phyloP scores from a whole-genome alignment of 129 eudicot genomes.

The Deinandra increscens region DNA sequence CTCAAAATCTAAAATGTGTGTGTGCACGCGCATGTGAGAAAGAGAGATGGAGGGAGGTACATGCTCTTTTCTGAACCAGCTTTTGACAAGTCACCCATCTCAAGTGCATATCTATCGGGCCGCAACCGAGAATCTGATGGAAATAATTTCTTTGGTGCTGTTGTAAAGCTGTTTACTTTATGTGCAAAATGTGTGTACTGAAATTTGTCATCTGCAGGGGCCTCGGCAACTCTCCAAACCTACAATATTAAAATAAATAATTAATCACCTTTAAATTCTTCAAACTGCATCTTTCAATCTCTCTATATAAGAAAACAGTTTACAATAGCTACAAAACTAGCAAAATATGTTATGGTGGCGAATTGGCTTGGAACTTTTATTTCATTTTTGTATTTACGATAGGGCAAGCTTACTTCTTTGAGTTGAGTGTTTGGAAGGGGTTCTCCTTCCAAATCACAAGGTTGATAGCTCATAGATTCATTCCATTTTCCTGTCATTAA shows the following conservation, averaged over 20 bases:
- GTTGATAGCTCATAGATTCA: slow-evolving; percentile 88
- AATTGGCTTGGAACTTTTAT: not conserved
- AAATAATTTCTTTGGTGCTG: slow-evolving; percentile 83
- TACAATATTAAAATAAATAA: slow-evolving; percentile 25
- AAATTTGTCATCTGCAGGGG: slow-evolving; percentile 71
- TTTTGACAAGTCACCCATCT: slow-evolving; percentile 76
- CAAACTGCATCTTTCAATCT: not conserved
- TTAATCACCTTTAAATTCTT: not conserved
- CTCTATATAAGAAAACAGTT: not conserved
- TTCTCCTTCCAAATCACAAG: slow-evolving; percentile 91
- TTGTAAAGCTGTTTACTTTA: slow-evolving; percentile 80
- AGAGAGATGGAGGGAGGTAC: slow-evolving; percentile 41
- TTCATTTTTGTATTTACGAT: not conserved
- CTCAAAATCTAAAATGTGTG: not conserved
- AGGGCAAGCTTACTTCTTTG: slow-evolving; percentile 58
- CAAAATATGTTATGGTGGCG: not conserved
- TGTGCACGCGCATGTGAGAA: not conserved
- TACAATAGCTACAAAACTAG: not conserved
- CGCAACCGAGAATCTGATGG: slow-evolving; percentile 94
- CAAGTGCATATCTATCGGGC: slow-evolving; percentile 90
- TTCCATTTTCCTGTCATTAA: slow-evolving; percentile 96
- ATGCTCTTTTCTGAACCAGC: slow-evolving; percentile 93
- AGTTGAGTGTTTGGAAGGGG: slow-evolving; percentile 83
- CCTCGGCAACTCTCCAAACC: slow-evolving; percentile 86
- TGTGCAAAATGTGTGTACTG: slow-evolving; percentile 92